Conservation (phyloP, 140 eudicot genomes). For the Senecio squalidus region DNA sequence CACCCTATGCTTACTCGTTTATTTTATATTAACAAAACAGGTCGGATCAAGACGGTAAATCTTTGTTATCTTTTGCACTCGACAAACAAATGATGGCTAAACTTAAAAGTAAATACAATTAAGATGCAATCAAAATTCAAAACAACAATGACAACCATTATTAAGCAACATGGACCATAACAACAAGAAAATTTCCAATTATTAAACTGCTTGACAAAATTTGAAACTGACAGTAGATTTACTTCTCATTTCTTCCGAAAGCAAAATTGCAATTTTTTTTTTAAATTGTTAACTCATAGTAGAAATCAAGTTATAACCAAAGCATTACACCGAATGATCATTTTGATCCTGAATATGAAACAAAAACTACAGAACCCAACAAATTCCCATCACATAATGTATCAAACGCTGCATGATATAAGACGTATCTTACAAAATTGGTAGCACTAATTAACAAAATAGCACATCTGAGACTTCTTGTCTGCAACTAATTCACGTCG, state of each 20-base stretch:
- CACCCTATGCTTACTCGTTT: too few relatives aligned
- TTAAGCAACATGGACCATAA: neutral
- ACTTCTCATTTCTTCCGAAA: conserved; percentile 11
- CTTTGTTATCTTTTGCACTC: too few relatives aligned
- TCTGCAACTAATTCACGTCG: conserved; percentile 38
- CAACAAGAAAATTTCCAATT: neutral
- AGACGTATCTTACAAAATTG: neutral
- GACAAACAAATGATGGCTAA: too few relatives aligned
- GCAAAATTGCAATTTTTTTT: conserved; percentile 15
- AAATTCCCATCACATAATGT: conserved; percentile 1
- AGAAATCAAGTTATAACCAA: neutral
- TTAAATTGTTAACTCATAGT: neutral
- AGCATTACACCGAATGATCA: conserved; percentile 7
- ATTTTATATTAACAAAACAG: too few relatives aligned
- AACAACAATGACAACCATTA: too few relatives aligned
- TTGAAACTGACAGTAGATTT: neutral
- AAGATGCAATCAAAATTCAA: too few relatives aligned
- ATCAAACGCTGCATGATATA: neutral
- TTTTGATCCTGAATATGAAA: neutral
- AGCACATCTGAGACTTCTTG: neutral
- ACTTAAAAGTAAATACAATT: too few relatives aligned
- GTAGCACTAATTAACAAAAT: neutral
- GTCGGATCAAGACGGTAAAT: too few relatives aligned
- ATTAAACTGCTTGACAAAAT: neutral
- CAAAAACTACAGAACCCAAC: neutral